Evolutionary conservation across 208 protist genomes (phyloP).

Genomic region (Naegleria gruberi): DNA sequence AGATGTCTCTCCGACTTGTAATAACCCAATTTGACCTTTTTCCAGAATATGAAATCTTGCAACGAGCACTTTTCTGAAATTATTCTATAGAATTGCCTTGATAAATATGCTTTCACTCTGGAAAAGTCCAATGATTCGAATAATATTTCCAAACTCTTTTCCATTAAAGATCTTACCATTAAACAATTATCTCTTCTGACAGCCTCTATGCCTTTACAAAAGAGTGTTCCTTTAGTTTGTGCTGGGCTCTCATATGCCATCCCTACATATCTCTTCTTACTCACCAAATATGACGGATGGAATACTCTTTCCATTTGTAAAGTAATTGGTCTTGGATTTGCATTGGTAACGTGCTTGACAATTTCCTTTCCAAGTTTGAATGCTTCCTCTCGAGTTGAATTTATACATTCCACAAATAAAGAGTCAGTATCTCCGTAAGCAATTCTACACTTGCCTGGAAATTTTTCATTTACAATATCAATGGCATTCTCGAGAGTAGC

Average conservation of each 20-base stretch:
- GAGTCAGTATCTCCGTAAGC: constrained; percentile 79
- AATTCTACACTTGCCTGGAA: constrained; percentile 32
- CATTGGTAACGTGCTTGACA: constrained; percentile 24
- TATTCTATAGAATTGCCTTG: constrained; percentile 25
- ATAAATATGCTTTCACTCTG: constrained; percentile 55
- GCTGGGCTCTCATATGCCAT: constrained; percentile 49
- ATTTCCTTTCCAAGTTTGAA: constrained; percentile 54
- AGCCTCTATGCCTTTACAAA: constrained; percentile 67
- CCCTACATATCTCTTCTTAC: constrained; percentile 74
- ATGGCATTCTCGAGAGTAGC: constrained; percentile 56
- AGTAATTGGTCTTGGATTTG: constrained; percentile 47
- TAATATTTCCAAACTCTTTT: constrained; percentile 42
- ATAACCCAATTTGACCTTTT: constrained; percentile 44
- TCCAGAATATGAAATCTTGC: constrained; percentile 63
- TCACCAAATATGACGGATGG: constrained; percentile 56
- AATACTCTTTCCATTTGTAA: constrained; percentile 79
- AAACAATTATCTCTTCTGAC: constrained; percentile 63
- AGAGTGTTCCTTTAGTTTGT: constrained; percentile 41
- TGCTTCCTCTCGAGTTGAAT: constrained; percentile 48
- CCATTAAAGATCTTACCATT: constrained; percentile 49
- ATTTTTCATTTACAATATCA: constrained; percentile 19
- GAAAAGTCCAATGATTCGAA: constrained; percentile 56
- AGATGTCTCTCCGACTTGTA: constrained; percentile 23
- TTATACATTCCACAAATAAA: constrained; percentile 50
- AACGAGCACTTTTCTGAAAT: constrained; percentile 34